Evolutionary conservation across 192 early-diverging fungal species (phyloP).

Genomic region (Backusella westeae): DNA sequence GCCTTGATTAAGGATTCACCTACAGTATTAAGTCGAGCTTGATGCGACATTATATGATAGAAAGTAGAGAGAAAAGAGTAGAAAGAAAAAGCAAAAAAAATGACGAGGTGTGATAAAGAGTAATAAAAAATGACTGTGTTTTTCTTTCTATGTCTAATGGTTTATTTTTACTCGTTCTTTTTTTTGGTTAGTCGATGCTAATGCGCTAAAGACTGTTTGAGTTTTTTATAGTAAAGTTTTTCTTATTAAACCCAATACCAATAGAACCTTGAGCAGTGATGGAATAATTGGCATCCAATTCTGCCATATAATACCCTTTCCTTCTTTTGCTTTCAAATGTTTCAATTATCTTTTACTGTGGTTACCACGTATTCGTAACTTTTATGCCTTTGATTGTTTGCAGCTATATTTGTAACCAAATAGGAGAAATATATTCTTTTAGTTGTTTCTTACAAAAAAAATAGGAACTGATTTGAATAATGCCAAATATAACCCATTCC

Average conservation of each 20-base stretch:
- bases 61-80: background rate
- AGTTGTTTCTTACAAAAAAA: background rate
- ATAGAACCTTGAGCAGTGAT: background rate
- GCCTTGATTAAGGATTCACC: conserved; percentile 55
- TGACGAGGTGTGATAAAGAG: background rate
- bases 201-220: background rate
- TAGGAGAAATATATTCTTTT: background rate
- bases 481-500: background rate
- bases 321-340: background rate
- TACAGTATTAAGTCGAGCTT: conserved; percentile 44
- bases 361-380: background rate
- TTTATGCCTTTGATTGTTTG: background rate
- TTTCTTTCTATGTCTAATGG: background rate
- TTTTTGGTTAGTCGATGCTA: background rate
- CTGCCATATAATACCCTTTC: background rate
- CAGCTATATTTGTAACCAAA: conserved; percentile 3
- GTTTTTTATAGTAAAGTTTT: background rate
- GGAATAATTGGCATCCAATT: background rate
- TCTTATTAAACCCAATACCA: background rate
- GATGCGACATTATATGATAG: conserved; percentile 29
- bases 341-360: background rate
- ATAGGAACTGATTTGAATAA: background rate
- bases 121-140: background rate
- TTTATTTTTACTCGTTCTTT: background rate
- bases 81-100: background rate